Evolutionary conservation across 2,329 filamentous ascomycete species (phyloP).

Genomic region (Alternaria viburni): DNA sequence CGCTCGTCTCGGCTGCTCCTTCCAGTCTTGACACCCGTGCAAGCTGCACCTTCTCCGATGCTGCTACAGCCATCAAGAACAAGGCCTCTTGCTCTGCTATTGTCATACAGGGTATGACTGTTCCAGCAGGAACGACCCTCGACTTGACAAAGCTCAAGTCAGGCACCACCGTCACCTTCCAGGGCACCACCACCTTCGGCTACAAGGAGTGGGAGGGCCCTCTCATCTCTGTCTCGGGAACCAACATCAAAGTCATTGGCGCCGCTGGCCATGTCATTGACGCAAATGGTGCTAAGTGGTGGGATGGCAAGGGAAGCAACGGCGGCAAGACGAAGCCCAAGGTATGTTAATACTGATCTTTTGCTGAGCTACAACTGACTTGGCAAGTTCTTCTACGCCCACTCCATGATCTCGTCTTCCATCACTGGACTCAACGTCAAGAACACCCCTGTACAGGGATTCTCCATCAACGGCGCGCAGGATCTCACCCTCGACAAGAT

Average conservation of each 20-base stretch:
- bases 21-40: conserved; percentile 37
- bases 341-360: conserved; percentile 9
- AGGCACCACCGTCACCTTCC: conserved; percentile 65
- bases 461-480: conserved; percentile 55
- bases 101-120: conserved; percentile 59
- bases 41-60: conserved; percentile 64
- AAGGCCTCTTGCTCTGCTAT: conserved; percentile 63
- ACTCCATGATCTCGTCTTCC: conserved; percentile 58
- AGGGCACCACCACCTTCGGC: conserved; percentile 70
- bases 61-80: conserved; percentile 55
- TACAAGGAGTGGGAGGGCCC: conserved; percentile 71
- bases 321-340: conserved; percentile 55
- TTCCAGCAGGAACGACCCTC: conserved; percentile 65
- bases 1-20: conserved; percentile 39
- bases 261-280: conserved; percentile 62
- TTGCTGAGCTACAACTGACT: conserved; percentile 16
- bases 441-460: conserved; percentile 63
- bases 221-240: conserved; percentile 66
- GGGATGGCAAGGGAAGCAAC: conserved; percentile 56
- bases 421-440: conserved; percentile 60
- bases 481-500: conserved; percentile 57
- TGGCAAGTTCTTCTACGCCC: conserved; percentile 65
- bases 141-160: conserved; percentile 61
- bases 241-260: conserved; percentile 65
- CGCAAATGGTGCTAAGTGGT: conserved; percentile 61